Evolutionary conservation across 768 basidiomycete species (phyloP).

Genomic region (Paxillus involutus): DNA sequence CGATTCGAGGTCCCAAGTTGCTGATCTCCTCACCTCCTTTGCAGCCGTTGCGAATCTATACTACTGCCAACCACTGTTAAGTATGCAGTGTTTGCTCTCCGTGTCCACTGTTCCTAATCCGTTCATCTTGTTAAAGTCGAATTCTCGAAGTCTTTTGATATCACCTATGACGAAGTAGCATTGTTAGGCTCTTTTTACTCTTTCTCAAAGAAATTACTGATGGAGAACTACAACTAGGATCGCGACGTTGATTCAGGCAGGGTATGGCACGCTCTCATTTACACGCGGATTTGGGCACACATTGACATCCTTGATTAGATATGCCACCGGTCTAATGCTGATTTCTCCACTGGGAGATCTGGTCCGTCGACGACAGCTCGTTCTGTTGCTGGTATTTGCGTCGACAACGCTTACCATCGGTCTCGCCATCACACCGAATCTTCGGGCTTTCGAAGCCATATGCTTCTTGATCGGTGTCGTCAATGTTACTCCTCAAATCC

Average conservation of each 20-base stretch:
- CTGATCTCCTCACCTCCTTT: not conserved
- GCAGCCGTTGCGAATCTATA: constrained; percentile 75
- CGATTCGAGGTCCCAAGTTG: not conserved
- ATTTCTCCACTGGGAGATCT: constrained; percentile 85
- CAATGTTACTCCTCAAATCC: constrained; percentile 75
- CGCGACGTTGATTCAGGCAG: constrained; percentile 67
- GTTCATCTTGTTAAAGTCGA: constrained; percentile 17
- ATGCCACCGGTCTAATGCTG: constrained; percentile 69
- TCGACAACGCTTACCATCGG: constrained; percentile 68
- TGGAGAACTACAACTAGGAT: constrained; percentile 39
- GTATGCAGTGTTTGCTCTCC: constrained; percentile 35
- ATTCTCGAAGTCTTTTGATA: constrained; percentile 39
- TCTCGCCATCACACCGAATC: constrained; percentile 57
- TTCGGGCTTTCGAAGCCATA: constrained; percentile 63
- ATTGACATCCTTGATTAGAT: constrained; percentile 39
- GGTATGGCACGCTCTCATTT: constrained; percentile 38
- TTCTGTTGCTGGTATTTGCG: constrained; percentile 54
- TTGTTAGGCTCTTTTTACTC: constrained; percentile 14
- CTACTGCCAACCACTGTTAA: constrained; percentile 79
- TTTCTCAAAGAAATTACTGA: not conserved
- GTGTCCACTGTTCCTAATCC: not conserved
- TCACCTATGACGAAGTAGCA: constrained; percentile 38
- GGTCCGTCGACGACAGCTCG: constrained; percentile 69
- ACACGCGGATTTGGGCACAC: not conserved
- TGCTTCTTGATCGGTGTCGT: constrained; percentile 70